Evolutionary conservation across 2,329 filamentous ascomycete species (phyloP), one percentile per base, ranked within the genome.

Genomic region (Cryphonectria naterciae): DNA sequence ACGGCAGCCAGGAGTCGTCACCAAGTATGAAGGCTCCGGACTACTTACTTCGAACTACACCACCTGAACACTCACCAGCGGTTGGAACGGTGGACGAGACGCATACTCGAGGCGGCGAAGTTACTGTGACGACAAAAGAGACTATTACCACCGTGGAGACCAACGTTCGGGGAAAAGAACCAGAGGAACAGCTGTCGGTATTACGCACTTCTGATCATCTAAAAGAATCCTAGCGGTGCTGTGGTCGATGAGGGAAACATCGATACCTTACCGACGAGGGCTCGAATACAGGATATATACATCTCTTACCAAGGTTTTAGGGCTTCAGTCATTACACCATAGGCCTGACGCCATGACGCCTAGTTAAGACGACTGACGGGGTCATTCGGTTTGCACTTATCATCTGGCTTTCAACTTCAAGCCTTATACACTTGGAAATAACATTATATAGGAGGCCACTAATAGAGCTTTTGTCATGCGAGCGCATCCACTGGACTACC

Each of bases 41-140:
- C 8, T 65, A 39, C 8, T 68, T 65, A 39, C 13, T 65, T 65
- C 41, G 61, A 71, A 41, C 69, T 66, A 10, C 66, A 61, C 10
- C 69, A 71, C 35, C 52, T 68, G 6, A 41, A 28, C 10, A 19
- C 39, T 28, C 39, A 65, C 17, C 69, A 60, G 17, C n/a, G 13
- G 39, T 41, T 32, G 19, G 54, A 7, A 32, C 25, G 46, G 35
- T 66, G 63, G 4, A 49, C 60, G 68, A 32, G 41, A 11, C 68
- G 2, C 39, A 68, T 10, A 68, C 67, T 52, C 66, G 52, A 41
- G 39, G 41, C 3, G 65, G 32, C 41, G 65, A 68, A 37, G 62
- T 65, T n/a, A 71, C 68, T 32, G 56, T 71, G 60, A 66, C 65
- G 28, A 71, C 69, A 7, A 68, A 39, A 5, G 69, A 71, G 61